These are phyloP conservation scores for Epicoccum sorghinum DNA, from an alignment of 2,329 filamentous ascomycete species.

Conservation along the genomic window DNA sequence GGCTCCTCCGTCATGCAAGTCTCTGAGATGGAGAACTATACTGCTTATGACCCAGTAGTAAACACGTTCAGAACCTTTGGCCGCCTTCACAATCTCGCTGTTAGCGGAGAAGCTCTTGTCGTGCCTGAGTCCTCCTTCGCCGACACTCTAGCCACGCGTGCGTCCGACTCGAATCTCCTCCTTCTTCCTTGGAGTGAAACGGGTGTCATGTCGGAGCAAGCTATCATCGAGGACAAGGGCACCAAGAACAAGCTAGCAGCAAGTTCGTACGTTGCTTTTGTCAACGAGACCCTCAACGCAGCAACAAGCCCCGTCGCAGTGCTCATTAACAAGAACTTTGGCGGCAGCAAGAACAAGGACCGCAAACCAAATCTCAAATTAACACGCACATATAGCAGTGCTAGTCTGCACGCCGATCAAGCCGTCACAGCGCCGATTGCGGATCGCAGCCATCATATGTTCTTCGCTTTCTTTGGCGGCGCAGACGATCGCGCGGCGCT, in stretches of 20 bases:
- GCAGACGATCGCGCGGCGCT: constrained; percentile 81
- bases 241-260: constrained; percentile 64
- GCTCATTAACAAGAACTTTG: constrained; percentile 76
- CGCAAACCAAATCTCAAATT: constrained; percentile 31
- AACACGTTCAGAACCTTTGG: constrained; percentile 92
- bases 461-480: constrained; percentile 86
- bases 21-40: constrained; percentile 75
- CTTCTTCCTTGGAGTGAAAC: constrained; percentile 90
- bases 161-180: constrained; percentile 66
- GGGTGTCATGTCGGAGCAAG: constrained; percentile 73
- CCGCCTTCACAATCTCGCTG: constrained; percentile 79
- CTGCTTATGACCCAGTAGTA: constrained; percentile 75
- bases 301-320: constrained; percentile 74
- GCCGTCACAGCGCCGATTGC: constrained; percentile 61
- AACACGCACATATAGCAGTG: constrained; percentile 38
- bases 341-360: constrained; percentile 53
- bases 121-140: constrained; percentile 80
- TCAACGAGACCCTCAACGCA: constrained; percentile 69
- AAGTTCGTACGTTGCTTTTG: constrained; percentile 73
- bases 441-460: constrained; percentile 80
- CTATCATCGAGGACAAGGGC: constrained; percentile 56
- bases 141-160: constrained; percentile 74
- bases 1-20: constrained; percentile 96
- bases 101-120: constrained; percentile 80
- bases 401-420: constrained; percentile 62